Percentiles rank a stretch among this genome's conserved stretches.
phyloP scores from a whole-genome alignment of 2,329 filamentous ascomycete species.

The Ceratocystis papillata region DNA sequence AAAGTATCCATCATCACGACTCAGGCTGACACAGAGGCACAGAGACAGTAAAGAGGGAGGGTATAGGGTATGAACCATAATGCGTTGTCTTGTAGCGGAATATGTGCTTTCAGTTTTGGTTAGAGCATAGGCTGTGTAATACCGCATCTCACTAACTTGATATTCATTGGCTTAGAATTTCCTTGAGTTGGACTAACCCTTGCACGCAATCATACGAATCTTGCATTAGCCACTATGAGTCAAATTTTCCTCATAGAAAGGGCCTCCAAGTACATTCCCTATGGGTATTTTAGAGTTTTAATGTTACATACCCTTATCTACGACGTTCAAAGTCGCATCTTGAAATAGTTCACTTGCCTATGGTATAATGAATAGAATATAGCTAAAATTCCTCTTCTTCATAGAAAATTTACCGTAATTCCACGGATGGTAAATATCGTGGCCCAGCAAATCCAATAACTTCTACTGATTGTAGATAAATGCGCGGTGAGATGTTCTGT shows the following conservation, averaged over 20 bases:
- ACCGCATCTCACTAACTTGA: no score
- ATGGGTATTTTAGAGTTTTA: no score
- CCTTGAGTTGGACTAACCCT: background rate
- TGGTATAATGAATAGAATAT: background rate
- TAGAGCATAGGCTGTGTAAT: background rate
- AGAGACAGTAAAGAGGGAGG: background rate
- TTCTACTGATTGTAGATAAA: conserved; percentile 68
- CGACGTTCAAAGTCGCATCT: no score
- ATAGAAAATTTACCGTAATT: conserved; percentile 40
- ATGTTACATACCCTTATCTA: no score
- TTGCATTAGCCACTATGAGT: conserved; percentile 14
- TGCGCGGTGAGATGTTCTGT: conserved; percentile 50
- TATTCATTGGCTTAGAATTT: no score
- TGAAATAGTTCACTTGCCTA: background rate
- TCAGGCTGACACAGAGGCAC: background rate
- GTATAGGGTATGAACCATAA: background rate
- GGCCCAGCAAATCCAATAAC: conserved; percentile 77
- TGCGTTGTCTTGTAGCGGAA: background rate
- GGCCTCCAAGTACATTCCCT: background rate
- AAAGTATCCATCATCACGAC: conserved; percentile 6
- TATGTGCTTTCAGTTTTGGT: background rate
- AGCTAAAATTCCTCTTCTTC: background rate
- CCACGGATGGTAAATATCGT: conserved; percentile 65
- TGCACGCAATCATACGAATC: conserved; percentile 11
- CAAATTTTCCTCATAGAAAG: background rate